These are phyloP conservation scores for Saprolegnia parasitica DNA, from an alignment of 352 stramenopile species.

Conservation along the genomic window DNA sequence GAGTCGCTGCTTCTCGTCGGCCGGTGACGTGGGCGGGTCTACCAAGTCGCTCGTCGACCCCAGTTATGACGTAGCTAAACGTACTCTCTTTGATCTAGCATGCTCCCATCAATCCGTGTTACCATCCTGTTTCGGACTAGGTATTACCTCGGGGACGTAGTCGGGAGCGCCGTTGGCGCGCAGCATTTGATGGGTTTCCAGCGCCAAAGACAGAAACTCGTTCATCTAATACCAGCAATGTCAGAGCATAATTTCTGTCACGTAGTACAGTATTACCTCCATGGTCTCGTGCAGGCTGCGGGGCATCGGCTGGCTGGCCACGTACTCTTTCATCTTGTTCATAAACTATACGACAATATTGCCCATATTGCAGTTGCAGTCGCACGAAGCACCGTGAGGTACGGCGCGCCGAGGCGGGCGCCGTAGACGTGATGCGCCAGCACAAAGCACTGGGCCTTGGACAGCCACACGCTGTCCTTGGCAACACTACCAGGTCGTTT, in stretches of 20 bases:
- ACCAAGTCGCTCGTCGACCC: too few relatives aligned
- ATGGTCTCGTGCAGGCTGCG: conserved; percentile 32
- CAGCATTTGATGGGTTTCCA: conserved; percentile 43
- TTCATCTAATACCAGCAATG: conserved; percentile 28
- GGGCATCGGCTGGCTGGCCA: conserved; percentile 30
- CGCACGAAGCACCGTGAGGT: conserved; percentile 39
- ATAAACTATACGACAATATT: conserved; percentile 39
- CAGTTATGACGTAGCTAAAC: background rate
- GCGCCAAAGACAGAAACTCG: conserved; percentile 45
- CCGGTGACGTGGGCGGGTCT: background rate
- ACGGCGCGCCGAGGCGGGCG: conserved; percentile 43
- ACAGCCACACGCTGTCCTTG: conserved; percentile 43
- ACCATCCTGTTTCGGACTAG: background rate
- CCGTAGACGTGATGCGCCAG: conserved; percentile 46
- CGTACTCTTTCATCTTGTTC: conserved; percentile 41
- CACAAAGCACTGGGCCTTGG: conserved; percentile 42
- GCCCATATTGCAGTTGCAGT: background rate
- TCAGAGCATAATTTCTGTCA: background rate
- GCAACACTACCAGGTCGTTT: background rate
- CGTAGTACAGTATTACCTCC: conserved; percentile 28
- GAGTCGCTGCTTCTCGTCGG: conserved; percentile 7
- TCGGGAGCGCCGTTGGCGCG: background rate
- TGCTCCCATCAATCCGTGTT: background rate
- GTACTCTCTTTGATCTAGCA: background rate
- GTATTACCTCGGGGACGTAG: background rate